Percentiles rank a stretch among this genome's conserved stretches.
phyloP scores from a whole-genome alignment of 2,329 filamentous ascomycete species.

The Calonectria honghensis region DNA sequence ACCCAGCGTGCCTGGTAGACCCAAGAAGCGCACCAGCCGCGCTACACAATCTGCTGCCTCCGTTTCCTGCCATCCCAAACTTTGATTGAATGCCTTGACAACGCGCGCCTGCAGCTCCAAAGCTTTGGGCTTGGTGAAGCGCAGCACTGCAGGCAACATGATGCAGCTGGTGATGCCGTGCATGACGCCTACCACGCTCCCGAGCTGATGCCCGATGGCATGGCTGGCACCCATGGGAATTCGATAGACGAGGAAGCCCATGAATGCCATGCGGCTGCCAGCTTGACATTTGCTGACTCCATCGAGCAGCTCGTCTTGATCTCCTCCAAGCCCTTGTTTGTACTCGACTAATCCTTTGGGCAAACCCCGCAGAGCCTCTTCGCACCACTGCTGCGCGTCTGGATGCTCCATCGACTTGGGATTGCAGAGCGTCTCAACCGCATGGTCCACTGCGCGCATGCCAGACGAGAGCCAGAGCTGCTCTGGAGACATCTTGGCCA shows the following conservation, averaged over 20 bases:
- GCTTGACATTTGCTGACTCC: constrained; percentile 20
- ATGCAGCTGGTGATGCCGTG: constrained; percentile 18
- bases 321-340: not conserved
- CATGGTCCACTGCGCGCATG: constrained; percentile 16
- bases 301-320: not conserved
- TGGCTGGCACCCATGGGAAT: constrained; percentile 19
- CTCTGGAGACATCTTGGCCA: not conserved
- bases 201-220: constrained; percentile 18
- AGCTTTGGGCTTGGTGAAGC: constrained; percentile 11
- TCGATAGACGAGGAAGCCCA: not conserved
- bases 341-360: constrained; percentile 8
- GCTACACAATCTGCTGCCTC: constrained; percentile 17
- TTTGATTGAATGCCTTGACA: constrained; percentile 5
- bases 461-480: constrained; percentile 12
- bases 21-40: not conserved
- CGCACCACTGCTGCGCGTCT: constrained; percentile 20
- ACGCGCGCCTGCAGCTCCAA: not conserved
- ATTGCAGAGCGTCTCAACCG: constrained; percentile 18
- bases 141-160: constrained; percentile 15
- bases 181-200: constrained; percentile 13
- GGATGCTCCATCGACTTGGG: not conserved
- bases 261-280: constrained; percentile 20
- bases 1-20: not conserved
- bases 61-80: constrained; percentile 9
- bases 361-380: not conserved